These are phyloP conservation scores for Suhomyces kunorum DNA, from an alignment of 1,139 yeast species.

Conservation along the genomic window DNA sequence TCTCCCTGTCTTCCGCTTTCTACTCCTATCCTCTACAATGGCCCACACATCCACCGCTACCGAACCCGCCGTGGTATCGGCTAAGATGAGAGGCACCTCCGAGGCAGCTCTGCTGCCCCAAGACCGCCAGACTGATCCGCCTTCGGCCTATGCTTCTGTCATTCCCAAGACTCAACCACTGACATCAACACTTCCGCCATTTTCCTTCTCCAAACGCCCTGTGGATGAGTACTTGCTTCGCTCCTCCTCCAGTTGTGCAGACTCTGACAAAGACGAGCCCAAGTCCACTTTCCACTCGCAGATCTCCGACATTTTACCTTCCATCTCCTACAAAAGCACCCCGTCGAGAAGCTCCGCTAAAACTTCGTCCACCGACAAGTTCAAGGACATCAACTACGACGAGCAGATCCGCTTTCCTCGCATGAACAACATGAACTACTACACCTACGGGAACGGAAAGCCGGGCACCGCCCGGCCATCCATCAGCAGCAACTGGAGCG, in stretches of 20 bases:
- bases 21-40: neutral
- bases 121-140: neutral
- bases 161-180: neutral
- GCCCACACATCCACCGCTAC: neutral
- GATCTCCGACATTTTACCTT: slow-evolving; percentile 35
- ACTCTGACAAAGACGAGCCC: slow-evolving; percentile 5
- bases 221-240: slow-evolving; percentile 22
- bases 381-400: slow-evolving; percentile 39
- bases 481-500: slow-evolving; percentile 6
- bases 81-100: neutral
- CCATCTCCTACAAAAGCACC: slow-evolving; percentile 8
- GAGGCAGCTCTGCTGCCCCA: neutral
- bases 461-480: slow-evolving; percentile 10
- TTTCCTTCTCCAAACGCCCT: slow-evolving; percentile 44
- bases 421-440: slow-evolving; percentile 33
- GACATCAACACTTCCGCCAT: slow-evolving; percentile 28
- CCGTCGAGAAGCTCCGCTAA: slow-evolving; percentile 6
- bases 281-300: slow-evolving; percentile 26
- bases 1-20: too few relatives aligned
- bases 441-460: slow-evolving; percentile 23
- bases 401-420: slow-evolving; percentile 50
- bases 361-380: slow-evolving; percentile 3
- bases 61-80: neutral
- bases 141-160: neutral
- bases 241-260: neutral